Evolutionary conservation across 2,329 filamentous ascomycete species (phyloP).

Genomic region (Calonectria hawksworthii): DNA sequence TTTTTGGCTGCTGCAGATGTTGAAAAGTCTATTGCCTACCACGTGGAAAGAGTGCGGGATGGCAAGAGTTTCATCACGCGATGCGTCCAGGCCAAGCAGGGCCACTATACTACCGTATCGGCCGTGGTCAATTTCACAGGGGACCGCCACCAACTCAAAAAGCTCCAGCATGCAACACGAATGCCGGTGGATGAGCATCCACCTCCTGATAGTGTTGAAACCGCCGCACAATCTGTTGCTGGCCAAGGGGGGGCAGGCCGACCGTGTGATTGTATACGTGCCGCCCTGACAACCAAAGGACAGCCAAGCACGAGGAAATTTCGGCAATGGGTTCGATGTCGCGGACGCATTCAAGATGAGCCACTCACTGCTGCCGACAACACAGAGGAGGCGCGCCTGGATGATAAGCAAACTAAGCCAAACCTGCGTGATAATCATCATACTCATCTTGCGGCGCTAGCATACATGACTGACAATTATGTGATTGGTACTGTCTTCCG

Average conservation of each 20-base stretch:
- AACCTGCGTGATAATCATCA: not conserved
- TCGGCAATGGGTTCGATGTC: not conserved
- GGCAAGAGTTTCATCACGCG: not conserved
- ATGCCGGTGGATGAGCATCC: not conserved
- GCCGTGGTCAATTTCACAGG: not conserved
- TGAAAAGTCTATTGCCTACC: not conserved
- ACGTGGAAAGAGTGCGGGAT: not conserved
- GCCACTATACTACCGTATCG: not conserved
- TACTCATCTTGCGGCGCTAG: not conserved
- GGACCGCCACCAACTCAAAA: not conserved
- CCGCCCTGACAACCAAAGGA: not conserved
- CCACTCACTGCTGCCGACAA: not conserved
- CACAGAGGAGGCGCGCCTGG: not conserved
- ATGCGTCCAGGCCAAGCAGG: not conserved
- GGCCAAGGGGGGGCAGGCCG: not conserved
- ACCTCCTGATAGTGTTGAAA: not conserved
- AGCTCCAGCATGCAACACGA: not conserved
- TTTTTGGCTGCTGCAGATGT: not conserved
- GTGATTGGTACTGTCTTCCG: not conserved
- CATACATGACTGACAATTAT: constrained; percentile 2
- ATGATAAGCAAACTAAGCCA: not conserved
- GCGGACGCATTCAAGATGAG: not conserved
- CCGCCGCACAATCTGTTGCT: not conserved
- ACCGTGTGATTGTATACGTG: not conserved
- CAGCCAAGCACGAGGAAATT: not conserved